phyloP scores from a whole-genome alignment of 2,329 filamentous ascomycete genomes.

The Alternaria brassicae region DNA sequence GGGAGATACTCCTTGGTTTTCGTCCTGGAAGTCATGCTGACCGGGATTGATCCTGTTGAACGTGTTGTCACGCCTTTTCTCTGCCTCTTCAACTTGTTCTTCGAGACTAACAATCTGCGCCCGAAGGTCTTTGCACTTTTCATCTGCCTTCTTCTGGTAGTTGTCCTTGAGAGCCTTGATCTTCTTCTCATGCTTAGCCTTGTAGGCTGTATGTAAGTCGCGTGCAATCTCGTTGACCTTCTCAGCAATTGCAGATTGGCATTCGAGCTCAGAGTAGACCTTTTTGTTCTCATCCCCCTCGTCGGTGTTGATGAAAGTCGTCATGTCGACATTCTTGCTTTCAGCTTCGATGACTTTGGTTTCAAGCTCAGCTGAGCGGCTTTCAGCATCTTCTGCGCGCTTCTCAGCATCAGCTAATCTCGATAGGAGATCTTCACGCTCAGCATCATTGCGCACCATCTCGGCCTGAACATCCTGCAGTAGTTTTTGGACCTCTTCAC shows the following conservation, averaged over 20 bases:
- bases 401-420: conserved; percentile 78
- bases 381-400: conserved; percentile 75
- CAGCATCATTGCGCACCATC: conserved; percentile 77
- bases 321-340: conserved; percentile 77
- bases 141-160: conserved; percentile 88
- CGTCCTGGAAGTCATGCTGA: conserved; percentile 20
- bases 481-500: conserved; percentile 83
- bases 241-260: conserved; percentile 79
- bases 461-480: conserved; percentile 82
- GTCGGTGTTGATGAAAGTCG: conserved; percentile 56
- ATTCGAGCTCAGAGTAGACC: conserved; percentile 52
- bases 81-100: conserved; percentile 78
- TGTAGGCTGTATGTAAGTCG: conserved; percentile 92
- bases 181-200: conserved; percentile 96
- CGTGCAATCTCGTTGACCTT: conserved; percentile 77
- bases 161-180: conserved; percentile 83
- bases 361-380: conserved; percentile 74
- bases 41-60: conserved; percentile 62
- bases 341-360: conserved; percentile 58
- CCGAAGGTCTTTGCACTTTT: conserved; percentile 82
- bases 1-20: conserved; percentile 9
- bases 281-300: conserved; percentile 46
- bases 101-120: conserved; percentile 70
- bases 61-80: conserved; percentile 69
- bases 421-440: conserved; percentile 78